phyloP scores from a whole-genome alignment of 2,329 filamentous ascomycete genomes.

The Aspergillus neotritici region DNA sequence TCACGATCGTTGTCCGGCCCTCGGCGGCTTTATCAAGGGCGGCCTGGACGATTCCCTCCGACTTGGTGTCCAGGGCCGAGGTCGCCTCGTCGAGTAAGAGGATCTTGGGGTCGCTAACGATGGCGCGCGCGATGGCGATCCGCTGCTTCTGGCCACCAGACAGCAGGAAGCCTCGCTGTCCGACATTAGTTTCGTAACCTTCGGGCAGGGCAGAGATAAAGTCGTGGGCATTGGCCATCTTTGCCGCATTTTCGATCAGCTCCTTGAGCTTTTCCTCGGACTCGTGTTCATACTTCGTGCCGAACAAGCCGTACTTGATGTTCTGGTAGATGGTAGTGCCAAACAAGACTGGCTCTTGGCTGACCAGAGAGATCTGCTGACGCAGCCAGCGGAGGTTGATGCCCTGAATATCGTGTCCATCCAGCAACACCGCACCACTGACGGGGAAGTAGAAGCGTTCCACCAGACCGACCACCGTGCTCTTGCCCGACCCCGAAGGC shows the following conservation, averaged over 20 bases:
- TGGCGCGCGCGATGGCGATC: slow-evolving; percentile 85
- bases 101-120: slow-evolving; percentile 87
- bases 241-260: slow-evolving; percentile 73
- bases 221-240: slow-evolving; percentile 89
- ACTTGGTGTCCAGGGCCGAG: slow-evolving; percentile 87
- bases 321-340: slow-evolving; percentile 84
- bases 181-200: slow-evolving; percentile 90
- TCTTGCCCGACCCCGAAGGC: slow-evolving; percentile 90
- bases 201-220: slow-evolving; percentile 79
- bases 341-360: slow-evolving; percentile 88
- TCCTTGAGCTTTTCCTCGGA: slow-evolving; percentile 62
- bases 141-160: slow-evolving; percentile 96
- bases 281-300: slow-evolving; percentile 67
- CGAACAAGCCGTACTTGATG: slow-evolving; percentile 84
- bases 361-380: slow-evolving; percentile 86
- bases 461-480: slow-evolving; percentile 85
- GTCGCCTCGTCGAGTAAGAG: slow-evolving; percentile 93
- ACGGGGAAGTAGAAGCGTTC: slow-evolving; percentile 94
- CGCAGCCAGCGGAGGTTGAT: slow-evolving; percentile 88
- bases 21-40: slow-evolving; percentile 80
- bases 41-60: slow-evolving; percentile 88
- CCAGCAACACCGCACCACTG: slow-evolving; percentile 68
- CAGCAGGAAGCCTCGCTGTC: slow-evolving; percentile 84
- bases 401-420: slow-evolving; percentile 72
- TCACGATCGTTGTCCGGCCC: slow-evolving; percentile 89